Percentiles rank a stretch among this genome's conserved stretches.
Evolutionary conservation across 2,329 filamentous ascomycete genomes (phyloP).

Genomic region (Orbilia ellipsospora): DNA sequence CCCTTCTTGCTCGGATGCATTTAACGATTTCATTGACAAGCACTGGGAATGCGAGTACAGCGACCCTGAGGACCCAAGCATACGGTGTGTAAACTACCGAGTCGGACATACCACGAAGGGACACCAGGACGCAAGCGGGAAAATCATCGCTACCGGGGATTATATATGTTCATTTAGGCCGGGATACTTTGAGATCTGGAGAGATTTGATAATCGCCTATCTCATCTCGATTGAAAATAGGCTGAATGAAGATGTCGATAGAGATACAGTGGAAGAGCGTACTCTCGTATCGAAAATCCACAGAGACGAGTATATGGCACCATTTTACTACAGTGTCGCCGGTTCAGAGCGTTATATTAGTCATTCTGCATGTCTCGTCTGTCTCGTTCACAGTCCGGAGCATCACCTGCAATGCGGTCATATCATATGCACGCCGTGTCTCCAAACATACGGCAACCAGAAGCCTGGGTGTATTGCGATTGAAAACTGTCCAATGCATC

Average conservation of each 20-base stretch:
- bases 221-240: conserved; percentile 3
- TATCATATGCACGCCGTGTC: conserved; percentile 33
- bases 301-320: conserved; percentile 59
- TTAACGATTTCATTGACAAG: conserved; percentile 65
- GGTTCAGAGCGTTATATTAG: conserved; percentile 47
- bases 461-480: conserved; percentile 1
- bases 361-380: conserved; percentile 58
- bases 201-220: background rate
- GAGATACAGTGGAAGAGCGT: conserved; percentile 7
- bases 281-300: conserved; percentile 63
- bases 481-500: conserved; percentile 15
- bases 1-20: conserved; percentile 63
- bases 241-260: background rate
- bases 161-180: background rate
- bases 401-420: conserved; percentile 26
- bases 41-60: conserved; percentile 65
- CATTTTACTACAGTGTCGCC: conserved; percentile 59
- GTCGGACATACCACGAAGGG: conserved; percentile 63
- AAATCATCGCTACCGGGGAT: conserved; percentile 63
- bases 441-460: conserved; percentile 16
- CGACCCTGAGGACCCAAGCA: conserved; percentile 54
- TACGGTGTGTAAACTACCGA: conserved; percentile 62
- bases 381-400: conserved; percentile 59
- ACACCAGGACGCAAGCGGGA: conserved; percentile 65
- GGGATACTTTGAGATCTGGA: background rate